These are phyloP conservation scores for Botrytis elliptica DNA, from an alignment of 2,329 filamentous ascomycete species.

Conservation along the genomic window DNA sequence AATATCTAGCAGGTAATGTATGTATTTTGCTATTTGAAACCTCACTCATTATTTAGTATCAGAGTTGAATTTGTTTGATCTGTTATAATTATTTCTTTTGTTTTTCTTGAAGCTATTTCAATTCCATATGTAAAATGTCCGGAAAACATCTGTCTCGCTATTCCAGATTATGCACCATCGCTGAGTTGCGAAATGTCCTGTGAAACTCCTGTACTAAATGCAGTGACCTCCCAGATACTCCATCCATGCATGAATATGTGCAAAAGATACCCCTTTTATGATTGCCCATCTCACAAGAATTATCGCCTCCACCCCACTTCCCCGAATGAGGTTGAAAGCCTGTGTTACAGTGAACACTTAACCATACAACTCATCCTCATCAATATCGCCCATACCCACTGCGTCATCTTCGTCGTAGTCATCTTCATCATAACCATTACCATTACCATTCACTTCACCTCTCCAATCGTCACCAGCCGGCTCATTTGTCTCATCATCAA, in stretches of 20 bases:
- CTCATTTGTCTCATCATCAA: not conserved
- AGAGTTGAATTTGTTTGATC: not conserved
- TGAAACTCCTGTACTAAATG: conserved; percentile 2
- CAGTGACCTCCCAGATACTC: not conserved
- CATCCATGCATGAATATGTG: not conserved
- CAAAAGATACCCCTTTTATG: not conserved
- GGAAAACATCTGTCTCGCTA: not conserved
- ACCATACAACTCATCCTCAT: conserved; percentile 14
- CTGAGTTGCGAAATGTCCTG: not conserved
- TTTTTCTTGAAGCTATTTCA: not conserved
- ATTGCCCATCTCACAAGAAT: not conserved
- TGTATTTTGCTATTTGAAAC: not conserved
- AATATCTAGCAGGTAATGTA: not conserved
- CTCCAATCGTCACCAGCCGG: conserved; percentile 15
- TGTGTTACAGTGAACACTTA: not conserved
- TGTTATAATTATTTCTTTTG: not conserved
- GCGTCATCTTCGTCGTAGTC: conserved; percentile 16
- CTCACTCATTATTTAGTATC: not conserved
- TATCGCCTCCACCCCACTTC: not conserved
- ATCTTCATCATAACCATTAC: conserved; percentile 13
- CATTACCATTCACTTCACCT: not conserved
- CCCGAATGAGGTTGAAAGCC: not conserved
- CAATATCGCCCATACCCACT: conserved; percentile 17
- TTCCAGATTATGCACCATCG: not conserved
- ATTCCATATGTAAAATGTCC: not conserved